These are phyloP conservation scores for Amanita thiersii DNA, from an alignment of 768 basidiomycete species.

Conservation along the genomic window DNA sequence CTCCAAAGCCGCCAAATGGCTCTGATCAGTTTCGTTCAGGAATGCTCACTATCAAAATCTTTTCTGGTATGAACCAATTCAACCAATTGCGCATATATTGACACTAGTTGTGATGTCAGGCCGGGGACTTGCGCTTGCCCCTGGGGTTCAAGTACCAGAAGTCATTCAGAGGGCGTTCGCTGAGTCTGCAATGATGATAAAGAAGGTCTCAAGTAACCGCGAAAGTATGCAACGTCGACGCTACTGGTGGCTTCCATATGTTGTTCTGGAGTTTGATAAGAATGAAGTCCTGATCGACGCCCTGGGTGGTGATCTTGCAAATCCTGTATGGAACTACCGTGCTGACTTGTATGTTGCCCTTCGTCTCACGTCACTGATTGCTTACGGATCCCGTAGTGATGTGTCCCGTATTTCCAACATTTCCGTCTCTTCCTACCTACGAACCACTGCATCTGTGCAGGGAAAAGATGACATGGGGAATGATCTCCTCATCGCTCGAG, in stretches of 20 bases:
- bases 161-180: conserved; percentile 77
- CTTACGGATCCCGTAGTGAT: conserved; percentile 46
- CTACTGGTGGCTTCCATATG: conserved; percentile 94
- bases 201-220: conserved; percentile 62
- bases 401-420: conserved; percentile 93
- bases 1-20: conserved; percentile 52
- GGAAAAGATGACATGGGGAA: conserved; percentile 95
- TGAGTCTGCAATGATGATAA: conserved; percentile 40
- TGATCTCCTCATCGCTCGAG: conserved; percentile 88
- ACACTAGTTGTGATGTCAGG: conserved; percentile 39
- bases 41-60: conserved; percentile 92
- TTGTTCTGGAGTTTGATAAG: conserved; percentile 96
- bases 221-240: conserved; percentile 92
- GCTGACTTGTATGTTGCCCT: conserved; percentile 76
- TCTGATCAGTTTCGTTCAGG: conserved; percentile 74
- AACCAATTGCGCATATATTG: conserved; percentile 1
- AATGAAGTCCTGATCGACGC: conserved; percentile 97
- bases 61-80: conserved; percentile 55
- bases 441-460: conserved; percentile 65
- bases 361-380: conserved; percentile 2
- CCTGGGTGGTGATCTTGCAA: conserved; percentile 84
- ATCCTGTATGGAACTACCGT: conserved; percentile 92
- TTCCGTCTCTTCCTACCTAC: conserved; percentile 84
- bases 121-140: conserved; percentile 73
- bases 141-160: conserved; percentile 72